Evolutionary conservation across 2,329 filamentous ascomycete genomes (phyloP).

Genomic region (Scopulariopsis brevicaulis): DNA sequence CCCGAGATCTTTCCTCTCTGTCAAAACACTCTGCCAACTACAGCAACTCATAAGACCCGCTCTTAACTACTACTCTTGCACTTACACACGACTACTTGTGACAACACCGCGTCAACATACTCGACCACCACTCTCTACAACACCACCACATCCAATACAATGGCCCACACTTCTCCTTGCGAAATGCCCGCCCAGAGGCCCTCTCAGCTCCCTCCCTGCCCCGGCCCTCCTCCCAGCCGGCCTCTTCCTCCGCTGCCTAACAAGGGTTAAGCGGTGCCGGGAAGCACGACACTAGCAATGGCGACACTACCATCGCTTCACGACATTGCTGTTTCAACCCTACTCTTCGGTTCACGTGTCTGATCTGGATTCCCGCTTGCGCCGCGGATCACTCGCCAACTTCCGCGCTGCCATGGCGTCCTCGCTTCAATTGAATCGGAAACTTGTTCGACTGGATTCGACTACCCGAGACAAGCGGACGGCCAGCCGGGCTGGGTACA

Average conservation of each 20-base stretch:
- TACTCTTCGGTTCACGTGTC: neutral
- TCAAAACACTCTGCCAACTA: neutral
- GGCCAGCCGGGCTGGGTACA: neutral
- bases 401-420: neutral
- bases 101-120: neutral
- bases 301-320: neutral
- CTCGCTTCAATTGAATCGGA: neutral
- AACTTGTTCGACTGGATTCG: neutral
- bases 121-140: slow-evolving; percentile 7
- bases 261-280: slow-evolving; percentile 30
- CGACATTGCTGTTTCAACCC: neutral
- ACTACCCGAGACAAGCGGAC: neutral
- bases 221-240: slow-evolving; percentile 51
- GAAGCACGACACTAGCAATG: neutral
- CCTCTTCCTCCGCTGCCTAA: slow-evolving; percentile 56
- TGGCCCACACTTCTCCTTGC: slow-evolving; percentile 12
- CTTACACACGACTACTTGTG: slow-evolving; percentile 5
- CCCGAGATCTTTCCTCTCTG: neutral
- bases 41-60: neutral
- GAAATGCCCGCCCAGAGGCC: slow-evolving; percentile 49
- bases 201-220: slow-evolving; percentile 56
- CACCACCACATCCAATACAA: slow-evolving; percentile 2
- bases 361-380: neutral
- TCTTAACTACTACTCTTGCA: neutral
- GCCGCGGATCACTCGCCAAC: neutral